Percentiles rank a stretch among this genome's conserved stretches.
phyloP scores from a whole-genome alignment of 2,329 filamentous ascomycete species.

The Fusarium oligoseptatum region DNA sequence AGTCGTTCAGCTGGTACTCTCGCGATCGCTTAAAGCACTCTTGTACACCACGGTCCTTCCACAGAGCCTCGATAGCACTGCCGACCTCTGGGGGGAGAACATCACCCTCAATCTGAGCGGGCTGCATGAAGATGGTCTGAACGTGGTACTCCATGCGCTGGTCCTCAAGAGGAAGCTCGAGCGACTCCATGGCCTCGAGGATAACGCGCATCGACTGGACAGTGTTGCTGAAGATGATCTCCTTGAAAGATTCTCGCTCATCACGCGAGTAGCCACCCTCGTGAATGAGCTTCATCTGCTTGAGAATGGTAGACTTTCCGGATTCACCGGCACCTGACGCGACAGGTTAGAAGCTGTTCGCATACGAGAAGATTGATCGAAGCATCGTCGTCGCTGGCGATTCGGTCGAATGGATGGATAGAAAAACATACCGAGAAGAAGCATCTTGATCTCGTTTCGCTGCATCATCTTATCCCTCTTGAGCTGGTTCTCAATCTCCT shows the following conservation, averaged over 20 bases:
- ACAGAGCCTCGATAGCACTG: slow-evolving; percentile 90
- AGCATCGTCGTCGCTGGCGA: neutral
- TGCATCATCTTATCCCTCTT: slow-evolving; percentile 99
- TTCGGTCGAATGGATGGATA: neutral
- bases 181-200: slow-evolving; percentile 76
- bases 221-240: slow-evolving; percentile 79
- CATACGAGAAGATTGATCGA: neutral
- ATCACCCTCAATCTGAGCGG: slow-evolving; percentile 95
- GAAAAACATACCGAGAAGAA: slow-evolving; percentile 82
- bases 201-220: slow-evolving; percentile 79
- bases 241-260: slow-evolving; percentile 77
- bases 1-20: slow-evolving; percentile 97
- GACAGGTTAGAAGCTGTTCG: slow-evolving; percentile 44
- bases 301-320: slow-evolving; percentile 94
- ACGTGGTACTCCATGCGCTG: slow-evolving; percentile 96
- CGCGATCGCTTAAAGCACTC: slow-evolving; percentile 95
- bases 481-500: slow-evolving; percentile 99
- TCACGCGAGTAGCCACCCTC: slow-evolving; percentile 99
- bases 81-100: slow-evolving; percentile 95
- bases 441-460: slow-evolving; percentile 99
- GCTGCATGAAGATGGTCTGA: slow-evolving; percentile 99
- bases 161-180: slow-evolving; percentile 87
- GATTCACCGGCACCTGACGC: slow-evolving; percentile 89
- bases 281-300: slow-evolving; percentile 99
- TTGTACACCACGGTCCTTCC: slow-evolving; percentile 93